Base-by-base conservation (phyloP, 257 asterid genomes). In the Handroanthus guayacan region DNA sequence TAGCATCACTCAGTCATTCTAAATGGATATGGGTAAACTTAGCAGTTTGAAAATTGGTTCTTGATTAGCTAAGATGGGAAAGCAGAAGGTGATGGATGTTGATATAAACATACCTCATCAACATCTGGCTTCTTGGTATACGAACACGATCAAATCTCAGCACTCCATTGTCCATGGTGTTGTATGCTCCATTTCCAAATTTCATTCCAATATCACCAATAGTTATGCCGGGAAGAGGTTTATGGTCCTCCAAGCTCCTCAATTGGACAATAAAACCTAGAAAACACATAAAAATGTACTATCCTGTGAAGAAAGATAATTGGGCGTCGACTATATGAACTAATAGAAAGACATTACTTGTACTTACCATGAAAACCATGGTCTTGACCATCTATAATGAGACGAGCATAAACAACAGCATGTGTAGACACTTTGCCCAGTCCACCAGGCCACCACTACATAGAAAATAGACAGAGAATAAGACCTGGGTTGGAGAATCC, bases 381-480 rank as follows among this genome's bases (percentile, higher is more conserved):
- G 75, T 93, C 96, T 90, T 88, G 61, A 57, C 99, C 97, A 79
- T 89, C 90, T 61, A 80, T 83, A 44, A 95, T 81, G 60, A 95
- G 92, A 67, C 98, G 98, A 69, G 99, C 98, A 87, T 86, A 95
- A 47, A 91, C 95, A 71, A 91, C 62, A 37, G 89, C 99, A 86
- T 95, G 98, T 39, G 98, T 95, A 58, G 99, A 90, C 62, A 93
- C 89, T 88, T 95, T 95, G 55, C 98, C 99, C 83, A 95, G 87
- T 74, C 99, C 99, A 71, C 99, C 99, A 52, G 99, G 99, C 99
- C 99, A 95, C 99, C 99, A 93, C 99, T 95, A 74, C 48, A 57
- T 25, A 73, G 58, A 63, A 75, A 63, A 71, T 12, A 84, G 71
- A 38, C 64, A 45, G 57, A 67, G 43, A 75, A 74, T 55, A 62